Percentiles rank a stretch among this genome's conserved stretches.
Conservation (phyloP, 2,329 filamentous ascomycete species). For the Ophiostoma perfectum region DNA sequence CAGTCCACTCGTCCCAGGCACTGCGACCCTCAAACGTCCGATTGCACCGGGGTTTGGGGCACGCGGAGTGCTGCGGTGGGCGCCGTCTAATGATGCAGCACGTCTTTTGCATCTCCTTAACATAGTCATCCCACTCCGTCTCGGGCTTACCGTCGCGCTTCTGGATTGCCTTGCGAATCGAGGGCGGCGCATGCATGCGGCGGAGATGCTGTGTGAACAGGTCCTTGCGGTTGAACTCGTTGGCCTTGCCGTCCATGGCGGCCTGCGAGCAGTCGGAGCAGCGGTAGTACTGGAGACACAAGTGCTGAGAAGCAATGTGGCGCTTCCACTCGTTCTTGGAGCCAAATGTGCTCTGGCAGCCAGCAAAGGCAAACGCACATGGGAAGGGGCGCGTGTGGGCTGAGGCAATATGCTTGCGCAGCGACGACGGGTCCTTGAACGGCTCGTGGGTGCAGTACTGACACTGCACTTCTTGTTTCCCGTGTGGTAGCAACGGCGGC, state of each 20-base stretch:
- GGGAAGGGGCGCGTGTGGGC: conserved; percentile 70
- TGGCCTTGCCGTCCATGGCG: conserved; percentile 51
- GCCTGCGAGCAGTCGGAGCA: conserved; percentile 56
- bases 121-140: conserved; percentile 58
- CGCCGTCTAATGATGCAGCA: conserved; percentile 67
- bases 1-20: conserved; percentile 86
- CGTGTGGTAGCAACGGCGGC: conserved; percentile 29
- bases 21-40: conserved; percentile 63
- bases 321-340: conserved; percentile 99
- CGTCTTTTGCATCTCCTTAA: conserved; percentile 64
- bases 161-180: conserved; percentile 53
- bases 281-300: conserved; percentile 62
- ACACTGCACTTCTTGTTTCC: conserved; percentile 58
- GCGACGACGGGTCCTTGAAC: conserved; percentile 61
- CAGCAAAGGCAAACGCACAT: conserved; percentile 80
- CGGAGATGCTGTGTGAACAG: conserved; percentile 91
- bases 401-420: conserved; percentile 62
- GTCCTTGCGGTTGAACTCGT: conserved; percentile 89
- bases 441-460: conserved; percentile 57
- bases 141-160: conserved; percentile 57
- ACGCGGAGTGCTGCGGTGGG: conserved; percentile 66
- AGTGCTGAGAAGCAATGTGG: conserved; percentile 85
- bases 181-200: conserved; percentile 79
- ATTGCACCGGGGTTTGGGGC: conserved; percentile 65
- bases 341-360: conserved; percentile 75